Conservation (phyloP, 2,329 filamentous ascomycete species). For the Dactylellina leptospora region DNA sequence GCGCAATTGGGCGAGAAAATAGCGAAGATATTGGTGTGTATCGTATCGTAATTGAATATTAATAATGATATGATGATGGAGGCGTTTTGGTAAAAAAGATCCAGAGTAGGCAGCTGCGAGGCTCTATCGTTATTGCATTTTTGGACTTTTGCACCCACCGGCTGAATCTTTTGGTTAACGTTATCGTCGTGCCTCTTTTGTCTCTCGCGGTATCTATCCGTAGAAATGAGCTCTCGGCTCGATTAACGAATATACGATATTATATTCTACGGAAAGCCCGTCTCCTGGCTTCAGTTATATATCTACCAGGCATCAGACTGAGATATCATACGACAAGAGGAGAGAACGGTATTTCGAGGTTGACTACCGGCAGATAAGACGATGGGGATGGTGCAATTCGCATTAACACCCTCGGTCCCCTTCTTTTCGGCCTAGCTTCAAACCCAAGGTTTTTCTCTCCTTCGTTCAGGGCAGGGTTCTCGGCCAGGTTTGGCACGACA, state of each 20-base stretch:
- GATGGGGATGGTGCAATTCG: too few species aligned
- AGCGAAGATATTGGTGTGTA: neutral
- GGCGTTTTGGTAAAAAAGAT: neutral
- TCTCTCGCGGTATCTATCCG: too few species aligned
- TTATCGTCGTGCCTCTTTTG: too few species aligned
- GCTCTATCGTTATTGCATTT: neutral
- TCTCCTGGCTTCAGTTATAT: too few species aligned
- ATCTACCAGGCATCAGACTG: too few species aligned
- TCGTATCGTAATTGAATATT: neutral
- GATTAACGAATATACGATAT: too few species aligned
- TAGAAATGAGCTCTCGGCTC: too few species aligned
- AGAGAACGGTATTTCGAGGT: too few species aligned
- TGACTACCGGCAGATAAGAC: neutral
- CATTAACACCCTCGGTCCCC: neutral
- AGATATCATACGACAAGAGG: too few species aligned
- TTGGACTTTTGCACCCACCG: neutral
- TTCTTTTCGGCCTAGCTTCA: neutral
- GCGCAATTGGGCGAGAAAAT: conserved; percentile 3
- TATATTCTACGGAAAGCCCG: too few species aligned
- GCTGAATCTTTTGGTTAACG: neutral
- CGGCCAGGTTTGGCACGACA: conserved; percentile 30
- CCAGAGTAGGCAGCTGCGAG: neutral
- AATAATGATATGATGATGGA: neutral
- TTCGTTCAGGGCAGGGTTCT: neutral
- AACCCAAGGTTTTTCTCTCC: conserved; percentile 2